Evolutionary conservation across 2,329 filamentous ascomycete species (phyloP).

Genomic region (Ceratocystis albifundus): DNA sequence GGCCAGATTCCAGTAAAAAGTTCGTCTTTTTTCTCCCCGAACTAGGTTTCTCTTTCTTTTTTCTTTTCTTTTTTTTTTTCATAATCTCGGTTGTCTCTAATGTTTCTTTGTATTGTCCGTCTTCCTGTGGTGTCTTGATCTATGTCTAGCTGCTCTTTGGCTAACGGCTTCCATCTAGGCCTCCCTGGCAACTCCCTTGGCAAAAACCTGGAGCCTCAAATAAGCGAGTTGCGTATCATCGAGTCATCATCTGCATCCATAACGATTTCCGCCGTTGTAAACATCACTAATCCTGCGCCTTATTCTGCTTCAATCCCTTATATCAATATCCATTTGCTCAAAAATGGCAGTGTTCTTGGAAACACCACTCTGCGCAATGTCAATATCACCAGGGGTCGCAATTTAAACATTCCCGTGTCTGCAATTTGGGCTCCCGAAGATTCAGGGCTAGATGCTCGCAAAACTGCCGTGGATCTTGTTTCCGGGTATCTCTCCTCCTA

Average conservation of each 20-base stretch:
- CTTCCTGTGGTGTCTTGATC: not conserved
- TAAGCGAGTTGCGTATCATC: constrained; percentile 60
- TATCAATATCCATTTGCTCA: constrained; percentile 61
- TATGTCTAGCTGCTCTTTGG: constrained; percentile 2
- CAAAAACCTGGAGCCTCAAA: constrained; percentile 44
- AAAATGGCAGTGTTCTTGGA: constrained; percentile 63
- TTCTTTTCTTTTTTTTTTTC: constrained; percentile 11
- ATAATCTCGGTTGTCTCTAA: constrained; percentile 7
- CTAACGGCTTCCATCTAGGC: constrained; percentile 20
- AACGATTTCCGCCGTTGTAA: constrained; percentile 58
- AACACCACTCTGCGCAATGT: constrained; percentile 58
- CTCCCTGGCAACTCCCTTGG: constrained; percentile 33
- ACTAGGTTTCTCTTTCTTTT: constrained; percentile 19
- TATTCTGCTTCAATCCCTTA: constrained; percentile 78
- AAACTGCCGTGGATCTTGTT: constrained; percentile 58
- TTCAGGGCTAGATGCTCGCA: constrained; percentile 49
- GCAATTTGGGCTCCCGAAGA: constrained; percentile 61
- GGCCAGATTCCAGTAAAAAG: constrained; percentile 85
- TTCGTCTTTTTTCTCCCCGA: constrained; percentile 53
- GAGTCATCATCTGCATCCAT: constrained; percentile 62
- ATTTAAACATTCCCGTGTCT: constrained; percentile 55
- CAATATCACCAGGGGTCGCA: constrained; percentile 55
- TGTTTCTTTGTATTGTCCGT: constrained; percentile 1
- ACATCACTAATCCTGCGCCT: constrained; percentile 79
- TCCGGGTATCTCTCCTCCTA: constrained; percentile 79